phyloP scores from a whole-genome alignment of 495 filamentous ascomycete species.

The Penicillium chermesinum region DNA sequence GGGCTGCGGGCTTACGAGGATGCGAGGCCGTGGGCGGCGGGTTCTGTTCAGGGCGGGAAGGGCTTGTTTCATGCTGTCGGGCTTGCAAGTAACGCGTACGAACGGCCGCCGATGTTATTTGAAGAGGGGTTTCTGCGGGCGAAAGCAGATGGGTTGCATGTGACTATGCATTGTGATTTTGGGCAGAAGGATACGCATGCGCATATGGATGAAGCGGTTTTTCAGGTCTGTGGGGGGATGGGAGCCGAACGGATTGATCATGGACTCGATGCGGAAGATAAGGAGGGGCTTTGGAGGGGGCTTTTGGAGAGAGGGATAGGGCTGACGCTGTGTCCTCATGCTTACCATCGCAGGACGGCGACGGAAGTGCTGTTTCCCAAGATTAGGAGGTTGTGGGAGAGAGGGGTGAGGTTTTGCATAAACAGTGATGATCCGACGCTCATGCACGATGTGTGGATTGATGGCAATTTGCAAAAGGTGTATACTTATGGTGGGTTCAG shows the following conservation, averaged over 20 bases:
- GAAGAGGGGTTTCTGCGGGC: conserved; percentile 32
- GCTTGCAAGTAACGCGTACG: conserved; percentile 37
- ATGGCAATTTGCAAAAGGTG: conserved; percentile 38
- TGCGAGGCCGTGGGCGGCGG: conserved; percentile 28
- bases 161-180: conserved; percentile 44
- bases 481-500: conserved; percentile 29
- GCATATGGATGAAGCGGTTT: conserved; percentile 33
- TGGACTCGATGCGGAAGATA: conserved; percentile 34
- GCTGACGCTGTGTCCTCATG: conserved; percentile 39
- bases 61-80: conserved; percentile 38
- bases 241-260: conserved; percentile 40
- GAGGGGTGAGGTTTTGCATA: conserved; percentile 32
- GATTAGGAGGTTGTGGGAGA: conserved; percentile 31
- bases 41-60: conserved; percentile 21
- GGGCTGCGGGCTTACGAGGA: conserved; percentile 22
- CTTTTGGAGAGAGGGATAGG: conserved; percentile 29
- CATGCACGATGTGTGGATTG: conserved; percentile 42
- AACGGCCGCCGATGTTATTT: conserved; percentile 35
- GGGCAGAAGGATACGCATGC: conserved; percentile 35
- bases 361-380: conserved; percentile 36
- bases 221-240: conserved; percentile 21
- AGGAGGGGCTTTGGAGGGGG: conserved; percentile 25
- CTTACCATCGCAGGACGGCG: conserved; percentile 35
- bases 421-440: conserved; percentile 41
- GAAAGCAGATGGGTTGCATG: conserved; percentile 29